Base-by-base conservation (phyloP, 805 yeast species). In the Spathaspora girioi region DNA sequence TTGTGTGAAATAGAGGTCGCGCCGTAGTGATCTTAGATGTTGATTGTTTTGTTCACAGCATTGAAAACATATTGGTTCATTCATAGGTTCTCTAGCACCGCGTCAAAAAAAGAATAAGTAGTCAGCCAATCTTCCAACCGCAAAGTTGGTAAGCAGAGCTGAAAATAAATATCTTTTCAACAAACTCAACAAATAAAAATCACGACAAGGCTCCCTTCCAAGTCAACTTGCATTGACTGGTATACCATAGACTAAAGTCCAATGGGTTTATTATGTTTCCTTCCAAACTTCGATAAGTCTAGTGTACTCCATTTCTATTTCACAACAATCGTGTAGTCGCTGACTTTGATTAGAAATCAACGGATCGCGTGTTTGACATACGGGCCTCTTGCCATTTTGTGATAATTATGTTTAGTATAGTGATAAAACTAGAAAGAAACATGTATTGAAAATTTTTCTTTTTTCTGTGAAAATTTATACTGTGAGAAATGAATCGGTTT, bases 371-470 rank as follows among this genome's bases (percentile, higher is more conserved):
- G 40, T 35, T 35, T 35, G 54, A 74, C 79, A 70, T 74, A 74
- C 79, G 78, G 79, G 78, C 79, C 79, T 74, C 79, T 74, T 74
- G 79, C 79, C 79, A 74, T 74, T 70, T 67, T 70, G 70, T 54
- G 55, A 54, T 55, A 50, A 59, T 60, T 45, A 31, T 45, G 40
- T 31, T 45, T 27, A 11, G 46, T 26, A 19, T 5, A 4, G 20
- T 26, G 17, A 4, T 20, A 15, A 19, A 29, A 11, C n/a, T 15
- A 46, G 52, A 45, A 44, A 54, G 46, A 48, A 48, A 23, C 3
- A 43, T 45, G 51, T 50, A 49, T 9, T 48, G 43, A 20, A 47
- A 31, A 38, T 48, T 20, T 43, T 18, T 17, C 10, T 17, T 45
- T 31, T n/a, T 31, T 31, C 27, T 3, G 18, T 23, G 32, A 29